These are phyloP conservation scores for Aureobasidium sp. DNA, from an alignment of 2,329 filamentous ascomycete genomes.

Conservation along the genomic window DNA sequence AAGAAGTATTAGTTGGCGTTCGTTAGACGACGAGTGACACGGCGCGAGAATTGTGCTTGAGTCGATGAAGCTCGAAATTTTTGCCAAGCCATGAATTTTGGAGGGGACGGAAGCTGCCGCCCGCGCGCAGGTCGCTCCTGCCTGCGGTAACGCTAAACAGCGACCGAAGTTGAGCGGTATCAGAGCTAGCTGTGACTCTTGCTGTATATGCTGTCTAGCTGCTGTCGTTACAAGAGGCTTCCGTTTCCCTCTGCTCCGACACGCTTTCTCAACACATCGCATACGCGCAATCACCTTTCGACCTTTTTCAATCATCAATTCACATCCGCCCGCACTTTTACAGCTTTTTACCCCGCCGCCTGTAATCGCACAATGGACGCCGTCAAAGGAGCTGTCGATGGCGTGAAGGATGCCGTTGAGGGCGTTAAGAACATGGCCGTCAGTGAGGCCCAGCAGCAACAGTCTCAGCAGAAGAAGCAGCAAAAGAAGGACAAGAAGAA, in stretches of 20 bases:
- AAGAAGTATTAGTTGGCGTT: neutral
- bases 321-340: conserved; percentile 1
- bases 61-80: conserved; percentile 8
- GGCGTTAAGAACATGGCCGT: conserved; percentile 55
- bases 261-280: neutral
- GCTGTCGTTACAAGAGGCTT: conserved; percentile 3
- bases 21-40: neutral
- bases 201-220: conserved; percentile 13
- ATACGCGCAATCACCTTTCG: neutral
- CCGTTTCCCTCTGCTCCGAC: neutral
- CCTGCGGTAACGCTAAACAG: neutral
- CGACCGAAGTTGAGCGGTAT: neutral
- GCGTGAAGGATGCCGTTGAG: conserved; percentile 39
- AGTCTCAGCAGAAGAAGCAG: conserved; percentile 32
- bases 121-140: neutral
- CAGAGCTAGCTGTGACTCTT: neutral
- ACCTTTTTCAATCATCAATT: neutral
- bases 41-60: neutral
- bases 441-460: conserved; percentile 22
- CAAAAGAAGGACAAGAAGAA: conserved; percentile 46
- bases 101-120: conserved; percentile 2
- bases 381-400: conserved; percentile 16
- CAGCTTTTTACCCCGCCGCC: conserved; percentile 10
- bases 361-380: conserved; percentile 13
- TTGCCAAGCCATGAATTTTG: conserved; percentile 5